Evolutionary conservation across 768 basidiomycete species (phyloP).

Genomic region (Neoboletus brunneissimus): DNA sequence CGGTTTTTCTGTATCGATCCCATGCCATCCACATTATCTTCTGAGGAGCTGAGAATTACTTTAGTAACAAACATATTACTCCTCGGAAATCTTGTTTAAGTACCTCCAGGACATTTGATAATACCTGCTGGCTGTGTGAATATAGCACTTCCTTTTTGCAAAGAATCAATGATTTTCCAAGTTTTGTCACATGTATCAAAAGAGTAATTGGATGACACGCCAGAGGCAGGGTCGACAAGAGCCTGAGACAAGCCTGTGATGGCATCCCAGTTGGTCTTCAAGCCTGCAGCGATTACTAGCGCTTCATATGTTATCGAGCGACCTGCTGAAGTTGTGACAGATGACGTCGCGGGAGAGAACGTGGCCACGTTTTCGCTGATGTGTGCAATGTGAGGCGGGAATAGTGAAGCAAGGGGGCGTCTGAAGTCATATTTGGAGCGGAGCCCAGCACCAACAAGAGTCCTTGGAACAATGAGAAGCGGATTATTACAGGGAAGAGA

Average conservation of each 20-base stretch:
- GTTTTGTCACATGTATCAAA: conserved; percentile 87
- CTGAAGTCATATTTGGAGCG: conserved; percentile 65
- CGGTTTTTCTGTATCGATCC: no score
- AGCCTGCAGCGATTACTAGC: conserved; percentile 84
- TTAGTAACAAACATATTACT: conserved; percentile 1
- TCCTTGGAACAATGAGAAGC: conserved; percentile 49
- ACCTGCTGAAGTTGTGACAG: conserved; percentile 69
- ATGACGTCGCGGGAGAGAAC: conserved; percentile 75
- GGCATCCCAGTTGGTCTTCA: conserved; percentile 81
- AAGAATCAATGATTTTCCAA: conserved; percentile 76
- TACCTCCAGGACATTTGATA: conserved; percentile 92
- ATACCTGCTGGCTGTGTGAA: conserved; percentile 94
- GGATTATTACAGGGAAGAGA: background rate
- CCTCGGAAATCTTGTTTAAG: background rate
- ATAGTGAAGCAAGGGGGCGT: conserved; percentile 61
- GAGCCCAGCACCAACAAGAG: conserved; percentile 89
- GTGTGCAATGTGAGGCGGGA: conserved; percentile 71
- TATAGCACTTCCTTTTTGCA: conserved; percentile 77
- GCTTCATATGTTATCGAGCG: conserved; percentile 75
- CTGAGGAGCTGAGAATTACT: conserved; percentile 59
- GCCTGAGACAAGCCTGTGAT: conserved; percentile 74
- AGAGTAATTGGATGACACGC: conserved; percentile 91
- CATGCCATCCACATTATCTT: conserved; percentile 98
- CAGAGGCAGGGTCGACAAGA: conserved; percentile 69
- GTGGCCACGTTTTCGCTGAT: conserved; percentile 67